Conservation (phyloP, 2,329 filamentous ascomycete genomes). For the Amauroascus verrucosus region DNA sequence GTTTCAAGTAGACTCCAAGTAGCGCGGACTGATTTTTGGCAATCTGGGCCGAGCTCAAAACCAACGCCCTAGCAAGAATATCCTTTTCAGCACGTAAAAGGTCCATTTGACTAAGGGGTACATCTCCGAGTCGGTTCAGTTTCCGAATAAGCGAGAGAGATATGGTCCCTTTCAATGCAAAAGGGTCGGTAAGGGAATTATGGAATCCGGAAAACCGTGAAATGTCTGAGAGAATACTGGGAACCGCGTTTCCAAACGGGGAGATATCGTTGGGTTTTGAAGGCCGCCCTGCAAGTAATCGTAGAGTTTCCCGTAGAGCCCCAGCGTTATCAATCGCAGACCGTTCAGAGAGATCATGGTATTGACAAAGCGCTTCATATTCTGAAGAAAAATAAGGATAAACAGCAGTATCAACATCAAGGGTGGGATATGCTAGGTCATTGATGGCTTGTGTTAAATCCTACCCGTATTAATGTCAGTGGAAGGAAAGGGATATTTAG, state of each 20-base stretch:
- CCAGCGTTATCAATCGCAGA: slow-evolving; percentile 11
- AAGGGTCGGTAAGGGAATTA: slow-evolving; percentile 24
- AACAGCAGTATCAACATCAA: slow-evolving; percentile 22
- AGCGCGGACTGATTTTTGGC: slow-evolving; percentile 41
- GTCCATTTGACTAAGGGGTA: slow-evolving; percentile 51
- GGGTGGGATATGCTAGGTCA: slow-evolving; percentile 27
- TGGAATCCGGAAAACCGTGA: slow-evolving; percentile 30
- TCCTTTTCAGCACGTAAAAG: slow-evolving; percentile 57
- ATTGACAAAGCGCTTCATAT: slow-evolving; percentile 41
- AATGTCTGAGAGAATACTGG: slow-evolving; percentile 29
- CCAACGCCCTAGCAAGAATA: slow-evolving; percentile 47
- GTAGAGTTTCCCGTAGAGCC: slow-evolving; percentile 25
- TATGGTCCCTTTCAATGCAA: slow-evolving; percentile 42
- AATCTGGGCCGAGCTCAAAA: slow-evolving; percentile 42
- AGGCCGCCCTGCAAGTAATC: slow-evolving; percentile 31
- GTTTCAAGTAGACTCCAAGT: slow-evolving; percentile 41
- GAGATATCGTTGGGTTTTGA: slow-evolving; percentile 28
- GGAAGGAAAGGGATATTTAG: slow-evolving; percentile 8
- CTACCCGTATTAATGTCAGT: slow-evolving; percentile 16
- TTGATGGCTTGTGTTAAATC: slow-evolving; percentile 31
- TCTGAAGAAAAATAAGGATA: slow-evolving; percentile 37
- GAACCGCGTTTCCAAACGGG: slow-evolving; percentile 25
- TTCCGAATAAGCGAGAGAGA: slow-evolving; percentile 47
- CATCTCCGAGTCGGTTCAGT: slow-evolving; percentile 43
- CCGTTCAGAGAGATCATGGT: slow-evolving; percentile 29